phyloP scores from a whole-genome alignment of 2,329 filamentous ascomycete species.

The Colletotrichum tamarilloi region DNA sequence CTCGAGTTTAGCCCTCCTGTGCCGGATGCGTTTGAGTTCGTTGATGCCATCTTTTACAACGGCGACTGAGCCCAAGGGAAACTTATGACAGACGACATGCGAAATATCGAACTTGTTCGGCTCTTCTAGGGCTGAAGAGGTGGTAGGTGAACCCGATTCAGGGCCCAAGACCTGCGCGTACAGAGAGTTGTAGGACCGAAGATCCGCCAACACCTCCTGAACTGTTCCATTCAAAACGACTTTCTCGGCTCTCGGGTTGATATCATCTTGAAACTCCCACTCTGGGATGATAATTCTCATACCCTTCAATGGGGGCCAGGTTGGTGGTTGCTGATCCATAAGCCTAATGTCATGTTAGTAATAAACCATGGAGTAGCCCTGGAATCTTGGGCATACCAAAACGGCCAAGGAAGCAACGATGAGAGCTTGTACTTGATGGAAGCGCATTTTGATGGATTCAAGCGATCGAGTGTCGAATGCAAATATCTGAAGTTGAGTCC shows the following conservation, averaged over 20 bases:
- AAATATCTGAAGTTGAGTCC: background rate
- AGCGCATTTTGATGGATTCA: background rate
- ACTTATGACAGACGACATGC: background rate
- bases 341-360: background rate
- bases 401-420: background rate
- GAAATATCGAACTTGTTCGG: background rate
- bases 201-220: background rate
- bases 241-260: background rate
- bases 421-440: background rate
- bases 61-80: background rate
- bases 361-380: background rate
- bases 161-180: background rate
- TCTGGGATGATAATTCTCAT: background rate
- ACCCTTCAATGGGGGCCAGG: background rate
- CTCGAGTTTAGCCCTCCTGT: constrained; percentile 20
- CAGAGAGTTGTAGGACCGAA: background rate
- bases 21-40: background rate
- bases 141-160: background rate
- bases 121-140: background rate
- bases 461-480: rapidly evolving
- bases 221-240: background rate
- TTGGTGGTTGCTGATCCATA: background rate
- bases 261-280: background rate
- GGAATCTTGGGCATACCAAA: background rate
- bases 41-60: constrained; percentile 19